A percentile compares a stretch with the other conserved stretches of the same genome.
These are phyloP conservation scores for Pseudisothecium myosuroides DNA, from an alignment of 225 moss, liverwort and hornwort species.

Conservation along the genomic window DNA sequence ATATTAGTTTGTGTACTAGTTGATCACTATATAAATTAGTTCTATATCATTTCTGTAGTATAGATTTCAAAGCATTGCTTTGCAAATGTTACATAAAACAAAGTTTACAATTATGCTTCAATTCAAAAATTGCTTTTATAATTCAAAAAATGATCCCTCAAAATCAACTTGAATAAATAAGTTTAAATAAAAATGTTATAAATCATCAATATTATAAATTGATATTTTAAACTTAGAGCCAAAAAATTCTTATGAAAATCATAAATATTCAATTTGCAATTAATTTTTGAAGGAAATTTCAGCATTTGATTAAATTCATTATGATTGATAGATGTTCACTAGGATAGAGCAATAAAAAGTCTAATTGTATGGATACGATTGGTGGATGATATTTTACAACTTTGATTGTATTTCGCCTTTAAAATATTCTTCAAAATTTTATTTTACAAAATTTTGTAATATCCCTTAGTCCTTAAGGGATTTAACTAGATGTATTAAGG, in stretches of 20 bases:
- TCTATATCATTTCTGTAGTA: background rate
- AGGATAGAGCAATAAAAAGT: background rate
- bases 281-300: background rate
- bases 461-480: background rate
- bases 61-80: background rate
- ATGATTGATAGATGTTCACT: background rate
- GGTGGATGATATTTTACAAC: background rate
- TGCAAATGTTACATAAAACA: background rate
- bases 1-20: no score
- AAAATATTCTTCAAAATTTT: background rate
- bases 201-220: background rate
- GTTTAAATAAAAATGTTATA: background rate
- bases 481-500: no score
- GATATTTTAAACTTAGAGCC: background rate
- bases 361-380: background rate
- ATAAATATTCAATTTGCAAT: background rate
- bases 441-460: background rate
- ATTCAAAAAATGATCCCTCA: background rate
- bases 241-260: background rate
- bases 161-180: background rate
- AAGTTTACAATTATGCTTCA: background rate
- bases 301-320: fast-evolving
- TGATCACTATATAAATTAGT: background rate
- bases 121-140: background rate
- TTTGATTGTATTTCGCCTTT: background rate